Evolutionary conservation across 345 rosid genomes (phyloP).

Genomic region (Corchorus capsularis): DNA sequence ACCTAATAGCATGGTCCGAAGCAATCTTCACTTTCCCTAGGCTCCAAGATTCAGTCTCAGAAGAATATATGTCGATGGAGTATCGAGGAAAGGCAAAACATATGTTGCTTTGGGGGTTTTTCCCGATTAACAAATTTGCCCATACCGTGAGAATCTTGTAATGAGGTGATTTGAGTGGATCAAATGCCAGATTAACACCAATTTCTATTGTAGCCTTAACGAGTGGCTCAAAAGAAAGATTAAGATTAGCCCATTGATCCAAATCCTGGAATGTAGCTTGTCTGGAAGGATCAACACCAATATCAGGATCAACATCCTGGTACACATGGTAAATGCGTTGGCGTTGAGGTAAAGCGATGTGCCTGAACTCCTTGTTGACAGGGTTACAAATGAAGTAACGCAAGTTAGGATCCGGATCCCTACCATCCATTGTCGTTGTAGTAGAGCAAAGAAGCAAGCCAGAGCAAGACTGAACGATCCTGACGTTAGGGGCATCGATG

Average conservation of each 20-base stretch:
- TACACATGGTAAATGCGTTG: too few relatives aligned
- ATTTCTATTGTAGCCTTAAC: too few relatives aligned
- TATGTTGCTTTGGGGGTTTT: background rate
- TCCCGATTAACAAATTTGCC: background rate
- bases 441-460: background rate
- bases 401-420: background rate
- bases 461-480: background rate
- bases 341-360: background rate
- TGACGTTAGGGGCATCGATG: background rate
- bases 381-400: background rate
- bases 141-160: background rate
- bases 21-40: background rate
- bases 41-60: background rate
- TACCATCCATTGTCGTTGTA: background rate
- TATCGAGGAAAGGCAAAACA: background rate
- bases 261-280: too few relatives aligned
- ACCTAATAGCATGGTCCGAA: background rate
- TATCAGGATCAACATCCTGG: too few relatives aligned
- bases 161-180: background rate
- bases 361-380: background rate
- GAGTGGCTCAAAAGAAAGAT: too few relatives aligned
- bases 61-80: background rate
- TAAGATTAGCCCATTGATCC: too few relatives aligned
- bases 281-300: too few relatives aligned
- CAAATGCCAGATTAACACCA: background rate